Base-by-base conservation (phyloP, 768 basidiomycete species). In the Albatrellus ellisii region DNA sequence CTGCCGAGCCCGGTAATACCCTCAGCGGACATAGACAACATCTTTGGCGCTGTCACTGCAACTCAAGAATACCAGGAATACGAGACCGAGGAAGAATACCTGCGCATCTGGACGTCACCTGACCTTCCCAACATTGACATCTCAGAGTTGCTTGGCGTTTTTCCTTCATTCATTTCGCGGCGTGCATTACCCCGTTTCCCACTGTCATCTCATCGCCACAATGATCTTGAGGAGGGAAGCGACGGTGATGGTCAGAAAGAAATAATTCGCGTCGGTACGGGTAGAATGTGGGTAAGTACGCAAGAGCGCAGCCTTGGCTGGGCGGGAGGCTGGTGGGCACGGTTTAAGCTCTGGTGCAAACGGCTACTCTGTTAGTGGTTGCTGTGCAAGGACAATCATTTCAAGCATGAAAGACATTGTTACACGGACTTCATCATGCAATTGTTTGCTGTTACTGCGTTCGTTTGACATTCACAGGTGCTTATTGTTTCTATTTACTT, bases 51-150 rank as follows among this genome's bases (percentile, higher is more conserved):
- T 15, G 32, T 35, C 27, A 37, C 27, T 7, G 18, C 56, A 61
- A 22, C 20, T 36, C 20, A 18, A 14, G 20, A 12, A 50, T 32
- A 46, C 52, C 42, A 52, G 36, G 46, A 65, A 42, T 54, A 64
- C 43, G 54, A 59, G 29, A 52, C 53, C 21, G 63, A 63, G 8
- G 75, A 72, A 32, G 68, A 68, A 41, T 72, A 73, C 51, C 59
- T 85, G 58, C 76, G 88, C 42, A 71, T 74, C 31, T 94, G 90
- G 90, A 79, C 75, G 0, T 75, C 77, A 4, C 85, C 89, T 15
- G 76, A 89, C 57, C 66, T 94, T 5, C 49, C 73, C 29, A 83
- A 92, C 57, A 73, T 77, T 28, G 90, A 94, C 60, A 68, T 72
- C 53, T 55, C 77, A 15, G 65, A 69, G 37, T 68, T 94, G 25